These are phyloP conservation scores for Penicillium pancosmium DNA, from an alignment of 495 filamentous ascomycete species.

Conservation along the genomic window DNA sequence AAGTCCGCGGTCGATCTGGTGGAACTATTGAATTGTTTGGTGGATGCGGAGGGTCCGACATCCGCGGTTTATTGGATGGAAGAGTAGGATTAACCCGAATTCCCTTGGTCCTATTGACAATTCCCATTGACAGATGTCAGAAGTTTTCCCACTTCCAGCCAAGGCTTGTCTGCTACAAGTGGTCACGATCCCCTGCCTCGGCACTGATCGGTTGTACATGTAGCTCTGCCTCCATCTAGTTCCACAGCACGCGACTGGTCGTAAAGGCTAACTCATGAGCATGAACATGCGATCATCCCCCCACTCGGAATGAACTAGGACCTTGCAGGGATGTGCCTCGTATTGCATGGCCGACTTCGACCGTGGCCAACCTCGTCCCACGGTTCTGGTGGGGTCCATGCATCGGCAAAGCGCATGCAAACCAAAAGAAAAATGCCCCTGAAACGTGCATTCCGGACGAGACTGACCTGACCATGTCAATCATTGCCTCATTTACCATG, in stretches of 20 bases:
- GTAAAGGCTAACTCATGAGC: neutral
- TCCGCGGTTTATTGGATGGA: conserved; percentile 13
- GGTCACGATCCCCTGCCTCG: conserved; percentile 1
- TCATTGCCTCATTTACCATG: neutral
- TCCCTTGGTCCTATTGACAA: conserved; percentile 7
- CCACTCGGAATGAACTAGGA: neutral
- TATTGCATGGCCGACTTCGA: neutral
- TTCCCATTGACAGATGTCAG: conserved; percentile 16
- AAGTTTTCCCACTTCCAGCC: neutral
- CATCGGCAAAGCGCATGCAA: conserved; percentile 11
- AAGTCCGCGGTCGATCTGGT: conserved; percentile 18
- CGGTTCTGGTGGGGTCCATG: conserved; percentile 11
- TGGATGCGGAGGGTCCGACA: conserved; percentile 1
- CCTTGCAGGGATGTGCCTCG: neutral
- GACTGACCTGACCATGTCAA: neutral
- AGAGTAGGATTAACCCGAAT: neutral
- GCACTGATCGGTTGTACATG: neutral
- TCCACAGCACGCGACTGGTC: neutral
- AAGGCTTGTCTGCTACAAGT: neutral
- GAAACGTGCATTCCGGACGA: neutral
- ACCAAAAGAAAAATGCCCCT: neutral
- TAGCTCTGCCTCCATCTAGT: neutral
- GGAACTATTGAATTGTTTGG: conserved; percentile 17
- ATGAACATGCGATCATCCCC: conserved; percentile 1
- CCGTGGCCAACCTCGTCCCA: conserved; percentile 8